Evolutionary conservation across 768 basidiomycete genomes (phyloP), one percentile per base, ranked within the genome.

Genomic region (Tylopilus cervinicoccineus): DNA sequence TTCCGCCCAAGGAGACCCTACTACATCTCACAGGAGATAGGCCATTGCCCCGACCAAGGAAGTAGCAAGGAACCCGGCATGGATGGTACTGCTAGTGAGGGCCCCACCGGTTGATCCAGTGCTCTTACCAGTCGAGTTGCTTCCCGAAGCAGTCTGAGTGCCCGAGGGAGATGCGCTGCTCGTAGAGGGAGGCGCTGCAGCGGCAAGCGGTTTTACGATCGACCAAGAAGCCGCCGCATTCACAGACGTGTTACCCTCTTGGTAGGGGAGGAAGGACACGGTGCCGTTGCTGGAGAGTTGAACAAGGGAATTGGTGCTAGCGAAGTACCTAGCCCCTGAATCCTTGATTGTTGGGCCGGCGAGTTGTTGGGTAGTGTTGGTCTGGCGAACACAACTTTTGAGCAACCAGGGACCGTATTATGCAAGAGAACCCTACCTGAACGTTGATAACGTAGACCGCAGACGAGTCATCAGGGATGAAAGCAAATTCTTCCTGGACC

Each of bases 401-500:
- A 61, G 51, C 32, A 23, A 53, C 13, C 5, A 17, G 23, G 2
- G 9, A 37, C 7, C 2, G 22, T 6, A 12, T 23, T 12, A 12
- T 5, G n/a, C 5, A 14, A 32, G 6, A 8, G 20, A 19, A 22
- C 51, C 59, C 6, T 63, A 81, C 81, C 68, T 80, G 73, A 48
- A 88, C 84, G 59, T 88, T 82, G 64, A 88, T 70, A 40, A 91
- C 76, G 57, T 86, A 90, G n/a, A 83, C 83, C 20, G 73, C 72
- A 16, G 78, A 82, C 53, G 80, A 79, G 61, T 91, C 84, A 61
- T 83, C 75, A 17, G 89, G 88, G 50, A 91, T 74, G 68, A 81
- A 92, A 3, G 84, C 86, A 60, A 91, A 84, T 63, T 86, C 81
- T 48, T 82, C 72, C 56, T 88, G 86, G 13, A 84, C 81, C 76